Conservation (phyloP, 2,329 filamentous ascomycete genomes). For the Sporothrix humicola region DNA sequence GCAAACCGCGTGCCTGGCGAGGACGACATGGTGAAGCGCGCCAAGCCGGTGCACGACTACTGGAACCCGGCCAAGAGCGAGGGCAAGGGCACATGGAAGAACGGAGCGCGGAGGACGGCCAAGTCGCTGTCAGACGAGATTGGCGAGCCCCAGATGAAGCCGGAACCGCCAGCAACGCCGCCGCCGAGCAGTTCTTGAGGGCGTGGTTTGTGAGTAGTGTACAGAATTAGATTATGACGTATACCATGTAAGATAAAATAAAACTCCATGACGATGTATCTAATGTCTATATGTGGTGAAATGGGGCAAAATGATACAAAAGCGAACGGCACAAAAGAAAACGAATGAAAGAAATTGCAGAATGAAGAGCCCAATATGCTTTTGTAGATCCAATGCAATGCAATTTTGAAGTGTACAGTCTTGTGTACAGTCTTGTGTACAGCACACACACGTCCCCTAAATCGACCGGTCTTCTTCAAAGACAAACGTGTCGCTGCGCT, state of each 20-base stretch:
- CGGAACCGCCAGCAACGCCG: neutral
- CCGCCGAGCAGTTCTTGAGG: neutral
- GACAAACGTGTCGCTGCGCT: constrained; percentile 90
- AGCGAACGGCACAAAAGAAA: neutral
- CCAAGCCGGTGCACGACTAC: constrained; percentile 20
- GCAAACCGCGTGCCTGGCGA: constrained; percentile 27
- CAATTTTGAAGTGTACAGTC: neutral
- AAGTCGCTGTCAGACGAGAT: constrained; percentile 26
- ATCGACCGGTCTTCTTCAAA: constrained; percentile 67
- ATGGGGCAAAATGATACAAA: too few species aligned
- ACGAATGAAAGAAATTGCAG: neutral
- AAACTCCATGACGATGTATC: constrained; percentile 15
- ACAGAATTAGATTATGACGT: constrained; percentile 10
- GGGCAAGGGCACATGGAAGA: too few species aligned
- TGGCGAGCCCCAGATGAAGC: constrained; percentile 30
- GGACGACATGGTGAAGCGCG: constrained; percentile 35
- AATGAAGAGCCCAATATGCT: constrained; percentile 24
- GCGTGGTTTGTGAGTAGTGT: neutral
- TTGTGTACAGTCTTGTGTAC: neutral
- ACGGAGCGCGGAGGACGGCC: neutral
- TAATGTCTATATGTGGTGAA: neutral
- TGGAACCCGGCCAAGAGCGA: constrained; percentile 17
- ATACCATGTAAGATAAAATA: constrained; percentile 33
- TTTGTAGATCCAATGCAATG: constrained; percentile 25
- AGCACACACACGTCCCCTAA: neutral